Conservation (phyloP, 1,284 basidiomycete species). For the Trichosporon asahii region DNA sequence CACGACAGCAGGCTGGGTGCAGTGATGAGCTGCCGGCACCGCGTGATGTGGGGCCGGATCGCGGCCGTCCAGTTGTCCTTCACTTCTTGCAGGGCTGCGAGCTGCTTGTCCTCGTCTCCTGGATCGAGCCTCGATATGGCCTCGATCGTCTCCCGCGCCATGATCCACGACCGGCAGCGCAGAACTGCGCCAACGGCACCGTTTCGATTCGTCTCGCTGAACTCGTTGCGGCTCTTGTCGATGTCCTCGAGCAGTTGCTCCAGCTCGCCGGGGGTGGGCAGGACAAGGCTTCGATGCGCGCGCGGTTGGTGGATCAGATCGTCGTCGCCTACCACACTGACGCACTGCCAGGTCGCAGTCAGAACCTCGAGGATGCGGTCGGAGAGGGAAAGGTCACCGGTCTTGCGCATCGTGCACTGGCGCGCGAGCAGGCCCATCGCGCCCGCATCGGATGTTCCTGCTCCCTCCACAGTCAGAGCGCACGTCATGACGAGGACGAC, state of each 20-base stretch:
- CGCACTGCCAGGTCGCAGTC: background rate
- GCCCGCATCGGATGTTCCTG: background rate
- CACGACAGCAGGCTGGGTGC: background rate
- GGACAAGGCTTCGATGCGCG: background rate
- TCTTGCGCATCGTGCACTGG: constrained; percentile 9
- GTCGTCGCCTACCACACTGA: constrained; percentile 27
- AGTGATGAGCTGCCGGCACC: background rate
- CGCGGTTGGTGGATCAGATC: background rate
- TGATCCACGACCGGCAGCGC: constrained; percentile 10
- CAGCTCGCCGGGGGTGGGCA: constrained; percentile 1
- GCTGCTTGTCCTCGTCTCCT: background rate
- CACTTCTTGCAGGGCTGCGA: background rate
- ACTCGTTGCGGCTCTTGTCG: constrained; percentile 21
- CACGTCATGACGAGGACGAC: constrained; percentile 4
- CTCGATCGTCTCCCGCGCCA: background rate
- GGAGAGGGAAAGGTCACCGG: background rate
- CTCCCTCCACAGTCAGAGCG: background rate
- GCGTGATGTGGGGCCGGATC: background rate
- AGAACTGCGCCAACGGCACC: constrained; percentile 2
- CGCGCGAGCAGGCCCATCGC: background rate
- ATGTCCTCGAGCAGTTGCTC: background rate
- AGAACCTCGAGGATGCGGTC: background rate
- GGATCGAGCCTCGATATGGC: background rate
- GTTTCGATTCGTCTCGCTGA: constrained; percentile 7
- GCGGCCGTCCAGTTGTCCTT: constrained; percentile 4